Percentiles rank a stretch among this genome's conserved stretches.
These are phyloP conservation scores for Kazachstania psychrophila DNA, from an alignment of 805 yeast genomes.

Conservation along the genomic window DNA sequence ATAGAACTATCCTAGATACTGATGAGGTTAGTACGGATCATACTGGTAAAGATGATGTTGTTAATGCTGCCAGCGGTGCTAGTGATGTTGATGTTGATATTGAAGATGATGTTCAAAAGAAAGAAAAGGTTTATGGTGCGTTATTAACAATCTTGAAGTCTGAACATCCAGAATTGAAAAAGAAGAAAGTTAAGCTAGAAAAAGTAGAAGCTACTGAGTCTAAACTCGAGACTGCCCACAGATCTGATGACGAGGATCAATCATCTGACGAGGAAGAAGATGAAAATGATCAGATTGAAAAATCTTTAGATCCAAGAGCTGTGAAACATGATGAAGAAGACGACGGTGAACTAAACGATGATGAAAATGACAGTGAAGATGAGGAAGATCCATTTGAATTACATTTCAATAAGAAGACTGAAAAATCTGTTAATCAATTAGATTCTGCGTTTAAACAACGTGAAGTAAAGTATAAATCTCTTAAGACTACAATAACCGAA, in stretches of 20 bases:
- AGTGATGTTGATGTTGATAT: slow-evolving; percentile 9
- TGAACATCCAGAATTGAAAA: slow-evolving; percentile 32
- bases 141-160: slow-evolving; percentile 50
- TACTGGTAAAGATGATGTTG: slow-evolving; percentile 3
- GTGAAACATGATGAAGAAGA: slow-evolving; percentile 26
- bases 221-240: slow-evolving; percentile 9
- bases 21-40: slow-evolving; percentile 11
- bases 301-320: slow-evolving; percentile 18
- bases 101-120: slow-evolving; percentile 9
- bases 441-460: slow-evolving; percentile 27
- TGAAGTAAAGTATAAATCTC: slow-evolving; percentile 23
- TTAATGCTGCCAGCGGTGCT: neutral
- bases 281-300: slow-evolving; percentile 27
- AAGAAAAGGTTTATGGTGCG: slow-evolving; percentile 54
- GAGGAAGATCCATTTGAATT: slow-evolving; percentile 63
- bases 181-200: slow-evolving; percentile 8
- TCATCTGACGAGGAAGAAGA: slow-evolving; percentile 21
- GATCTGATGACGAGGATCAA: slow-evolving; percentile 9
- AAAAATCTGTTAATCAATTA: slow-evolving; percentile 31
- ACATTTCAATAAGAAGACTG: slow-evolving; percentile 53
- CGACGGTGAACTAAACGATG: slow-evolving; percentile 15
- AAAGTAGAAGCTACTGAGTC: slow-evolving; percentile 12
- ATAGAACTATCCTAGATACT: slow-evolving; percentile 5
- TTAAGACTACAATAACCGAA: slow-evolving; percentile 11
- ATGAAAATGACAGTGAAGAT: slow-evolving; percentile 27